Base-by-base conservation (phyloP, 2,329 filamentous ascomycete genomes). In the Colletotrichum sp. region DNA sequence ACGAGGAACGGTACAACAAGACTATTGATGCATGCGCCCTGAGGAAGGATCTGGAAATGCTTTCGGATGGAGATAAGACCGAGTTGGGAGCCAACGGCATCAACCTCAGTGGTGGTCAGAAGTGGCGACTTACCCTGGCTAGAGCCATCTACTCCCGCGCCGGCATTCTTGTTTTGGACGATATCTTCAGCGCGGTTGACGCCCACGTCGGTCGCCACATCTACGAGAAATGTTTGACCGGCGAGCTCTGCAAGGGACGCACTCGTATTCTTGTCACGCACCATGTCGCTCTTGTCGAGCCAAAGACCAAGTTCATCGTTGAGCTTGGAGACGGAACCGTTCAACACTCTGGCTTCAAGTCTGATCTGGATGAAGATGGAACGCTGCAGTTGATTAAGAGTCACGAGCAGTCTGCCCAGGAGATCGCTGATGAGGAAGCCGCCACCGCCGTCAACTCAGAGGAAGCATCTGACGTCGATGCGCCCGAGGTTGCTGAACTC, bases 41-140 rank as follows among this genome's bases (percentile, higher is more conserved):
- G 58, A 89, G 89, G 67, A 95, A 95, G 80, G 95, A 97, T 79
- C 85, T 97, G 36, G 90, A 93, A 18, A 95, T 95, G 86, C 88
- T 97, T 18, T 86, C 90, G 0, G 94, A 96, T 80, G 95, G 95
- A 5, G 94, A 97, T 79, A 84, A 90, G 62, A 97, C 95, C 0
- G 94, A 96, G 80, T 94, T 97, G 68, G 95, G 95, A 13, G 94
- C 94, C 4, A 96, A 96, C 76, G 95, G 95, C 8, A 94, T 97
- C 79, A 96, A 96, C 78, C 86, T 97, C 8, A 95, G 93, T 76
- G 95, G 95, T 77, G 95, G 95, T 0, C 95, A 97, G 83, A 92
- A 94, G 80, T 96, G 95, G 94, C 90, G 95, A 68, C 90, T 97
- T 36, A 95, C 94, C 1, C 92, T 97, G 78, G 95, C 95, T 3